Base-by-base conservation (phyloP, 805 yeast genomes). In the Torulaspora maleeae region DNA sequence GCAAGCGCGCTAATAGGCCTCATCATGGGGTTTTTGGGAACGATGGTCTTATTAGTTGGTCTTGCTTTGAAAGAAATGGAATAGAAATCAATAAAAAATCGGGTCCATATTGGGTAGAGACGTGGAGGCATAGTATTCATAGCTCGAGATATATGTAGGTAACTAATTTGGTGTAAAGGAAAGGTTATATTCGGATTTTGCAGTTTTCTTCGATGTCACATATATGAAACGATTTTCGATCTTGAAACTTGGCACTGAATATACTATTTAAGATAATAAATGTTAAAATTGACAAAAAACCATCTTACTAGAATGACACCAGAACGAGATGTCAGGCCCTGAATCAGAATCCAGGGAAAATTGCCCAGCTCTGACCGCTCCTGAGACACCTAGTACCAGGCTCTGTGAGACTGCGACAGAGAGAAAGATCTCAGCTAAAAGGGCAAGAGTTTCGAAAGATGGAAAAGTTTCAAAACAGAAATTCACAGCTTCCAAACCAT, bases 41-140 rank as follows among this genome's bases (percentile, higher is more conserved):
- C 62, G 16, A 46, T 58, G 24, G 56, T 56, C 10, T 17, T 54
- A 16, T 40, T 58, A 22, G 46, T 53, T 7, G 52, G 52, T 2
- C 34, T 58, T 38, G 62, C 62, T 22, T 24, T 39, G 24, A 54
- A 55, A 34, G 47, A 41, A 25, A 28, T 53, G 50, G 54, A 54
- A 19, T 50, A 47, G 25, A 13, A 11, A 8, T 11, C 3, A 4
- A 4, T 8, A 22, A 22, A 6, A 22, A 22, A 22, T 22, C 8
- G 10, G 25, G 25, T 22, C 25, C 25, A 22, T 4, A 8, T 4
- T 22, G 25, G 8, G 10, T 2, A 19, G 20, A 27, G 32, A 17
- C 30, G 13, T 16, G 22, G 30, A 36, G 27, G 28, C 15, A 25
- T 25, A 16, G 33, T 9, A 13, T 43, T 22, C 27, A 19, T 35